Base-by-base conservation (phyloP, 225 moss, liverwort and hornwort species). In the Pleurozium schreberi region DNA sequence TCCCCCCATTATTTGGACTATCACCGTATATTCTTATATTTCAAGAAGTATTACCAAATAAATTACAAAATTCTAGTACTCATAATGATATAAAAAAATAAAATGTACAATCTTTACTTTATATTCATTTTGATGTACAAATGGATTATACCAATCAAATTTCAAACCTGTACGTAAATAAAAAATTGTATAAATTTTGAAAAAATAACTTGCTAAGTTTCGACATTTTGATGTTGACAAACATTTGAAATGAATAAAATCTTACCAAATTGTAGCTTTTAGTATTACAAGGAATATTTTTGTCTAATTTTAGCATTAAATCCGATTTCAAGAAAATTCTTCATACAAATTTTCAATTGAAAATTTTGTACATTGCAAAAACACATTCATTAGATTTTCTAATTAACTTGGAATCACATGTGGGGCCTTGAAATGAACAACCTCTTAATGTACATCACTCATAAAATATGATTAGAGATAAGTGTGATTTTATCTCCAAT, bases 281-380 rank as follows among this genome's bases (percentile, higher is more conserved):
- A 22, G 4, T n/a, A 20, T 22, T n/a, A 12, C 1, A 13, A 0
- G 2, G 11, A 68, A 27, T 16, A 5, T 45, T 28, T 0, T 43
- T 43, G 0, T 28, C 17, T 45, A 27, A 2, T 45, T 17, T 28
- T 1, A 71, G 15, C 1, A 28, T 45, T 5, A 28, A 42, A 17
- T 6, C 0, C 0, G 0, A 43, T 43, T 27, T 27, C 9, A 43
- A 43, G 28, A 9, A n/a, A 9, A 16, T 28, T 45, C 6, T 73
- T 10, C 10, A 45, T 9, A 2, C 3, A 1, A 43, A 73, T 73
- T 45, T 28, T 45, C 2, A 73, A 45, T 45, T 45, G 18, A 6
- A 28, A 1, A 6, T 45, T 73, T 73, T 23, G 22, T 68, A 5
- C 5, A 27, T 43, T 25, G 3, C 14, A 15, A 70, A 69, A 42